phyloP scores from a whole-genome alignment of 2,329 filamentous ascomycete species.

The Apiospora saccharicola region DNA sequence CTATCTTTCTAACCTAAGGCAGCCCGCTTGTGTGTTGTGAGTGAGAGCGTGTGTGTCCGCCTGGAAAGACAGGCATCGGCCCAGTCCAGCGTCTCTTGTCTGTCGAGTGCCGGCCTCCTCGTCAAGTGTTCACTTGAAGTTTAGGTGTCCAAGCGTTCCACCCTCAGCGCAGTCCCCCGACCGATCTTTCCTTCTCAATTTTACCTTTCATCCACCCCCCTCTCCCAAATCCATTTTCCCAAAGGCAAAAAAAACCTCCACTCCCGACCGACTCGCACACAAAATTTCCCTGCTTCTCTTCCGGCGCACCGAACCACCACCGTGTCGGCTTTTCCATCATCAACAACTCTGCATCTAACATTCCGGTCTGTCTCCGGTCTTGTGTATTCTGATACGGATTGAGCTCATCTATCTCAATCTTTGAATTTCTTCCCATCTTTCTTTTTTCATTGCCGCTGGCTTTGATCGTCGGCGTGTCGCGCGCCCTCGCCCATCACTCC shows the following conservation, averaged over 20 bases:
- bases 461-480: constrained; percentile 24
- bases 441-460: constrained; percentile 12
- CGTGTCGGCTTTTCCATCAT: constrained; percentile 40
- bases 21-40: not conserved
- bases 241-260: constrained; percentile 35
- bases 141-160: constrained; percentile 21
- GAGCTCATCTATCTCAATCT: constrained; percentile 31
- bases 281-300: constrained; percentile 38
- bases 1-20: not conserved
- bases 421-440: constrained; percentile 29
- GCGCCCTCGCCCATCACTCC: constrained; percentile 21
- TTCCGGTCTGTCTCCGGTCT: constrained; percentile 36
- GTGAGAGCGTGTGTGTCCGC: not conserved
- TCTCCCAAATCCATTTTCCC: constrained; percentile 22
- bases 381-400: constrained; percentile 25
- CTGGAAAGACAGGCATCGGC: constrained; percentile 10
- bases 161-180: constrained; percentile 5
- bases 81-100: not conserved
- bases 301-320: constrained; percentile 41
- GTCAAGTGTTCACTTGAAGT: constrained; percentile 11
- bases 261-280: constrained; percentile 42
- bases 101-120: not conserved
- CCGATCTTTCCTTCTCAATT: constrained; percentile 20
- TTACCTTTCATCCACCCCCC: constrained; percentile 23
- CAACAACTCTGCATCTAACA: constrained; percentile 35